Percentiles rank a stretch among this genome's conserved stretches.
phyloP scores from a whole-genome alignment of 805 yeast species.

The Sporopachydermia quercuum region DNA sequence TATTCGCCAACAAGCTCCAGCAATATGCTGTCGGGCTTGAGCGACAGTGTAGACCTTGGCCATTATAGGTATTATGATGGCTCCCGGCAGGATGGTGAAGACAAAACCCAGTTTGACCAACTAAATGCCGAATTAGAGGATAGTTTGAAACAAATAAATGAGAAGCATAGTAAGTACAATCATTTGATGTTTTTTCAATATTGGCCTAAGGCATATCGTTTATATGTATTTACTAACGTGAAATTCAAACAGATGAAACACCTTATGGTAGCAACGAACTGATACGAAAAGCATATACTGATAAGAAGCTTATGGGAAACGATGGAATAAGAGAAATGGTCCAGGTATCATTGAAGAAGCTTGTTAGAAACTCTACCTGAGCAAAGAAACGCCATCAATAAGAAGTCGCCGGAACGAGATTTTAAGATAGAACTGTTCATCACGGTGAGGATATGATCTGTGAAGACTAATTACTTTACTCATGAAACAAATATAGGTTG shows the following conservation, averaged over 20 bases:
- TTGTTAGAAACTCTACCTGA: too few relatives aligned
- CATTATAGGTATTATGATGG: neutral
- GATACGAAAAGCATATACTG: neutral
- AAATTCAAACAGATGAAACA: too few relatives aligned
- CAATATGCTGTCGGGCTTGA: neutral
- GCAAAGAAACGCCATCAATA: too few relatives aligned
- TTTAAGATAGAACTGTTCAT: too few relatives aligned
- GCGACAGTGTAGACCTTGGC: neutral
- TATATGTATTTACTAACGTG: too few relatives aligned
- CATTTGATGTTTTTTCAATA: too few relatives aligned
- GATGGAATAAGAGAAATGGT: neutral
- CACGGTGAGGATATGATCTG: too few relatives aligned
- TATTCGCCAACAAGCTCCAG: too few relatives aligned
- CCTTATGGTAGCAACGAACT: neutral
- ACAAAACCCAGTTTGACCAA: neutral
- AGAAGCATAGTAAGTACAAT: neutral
- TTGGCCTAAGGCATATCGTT: too few relatives aligned
- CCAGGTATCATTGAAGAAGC: neutral
- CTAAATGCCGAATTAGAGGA: conserved; percentile 1
- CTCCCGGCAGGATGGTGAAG: neutral
- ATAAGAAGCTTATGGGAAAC: neutral
- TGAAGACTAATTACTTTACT: too few relatives aligned
- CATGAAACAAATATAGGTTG: too few relatives aligned
- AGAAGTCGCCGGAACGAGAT: too few relatives aligned
- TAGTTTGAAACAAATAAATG: neutral